Base-by-base conservation (phyloP, 352 stramenopile genomes). In the Pseudoperonospora humuli region DNA sequence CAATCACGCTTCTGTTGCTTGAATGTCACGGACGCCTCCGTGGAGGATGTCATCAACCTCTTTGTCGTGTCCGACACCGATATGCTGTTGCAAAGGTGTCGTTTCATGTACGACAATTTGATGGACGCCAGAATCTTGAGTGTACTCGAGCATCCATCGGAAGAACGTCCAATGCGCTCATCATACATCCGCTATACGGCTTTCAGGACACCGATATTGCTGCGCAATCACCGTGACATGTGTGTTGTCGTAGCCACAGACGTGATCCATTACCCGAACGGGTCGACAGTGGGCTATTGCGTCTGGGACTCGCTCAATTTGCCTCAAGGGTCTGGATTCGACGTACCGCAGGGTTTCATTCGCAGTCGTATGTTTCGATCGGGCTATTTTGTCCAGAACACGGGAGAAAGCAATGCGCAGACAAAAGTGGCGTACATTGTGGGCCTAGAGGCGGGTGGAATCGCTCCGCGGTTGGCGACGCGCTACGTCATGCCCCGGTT, bases 281-380 rank as follows among this genome's bases (percentile, higher is more conserved):
- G 64, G 23, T 70, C 64, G 13, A 75, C 57, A 0, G n/a, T 71
- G 15, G 64, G 64, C 42, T 75, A 75, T 39, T 75, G 64, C 35
- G 64, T 75, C 7, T 75, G 64, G 64, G 64, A 75, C 42, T 75
- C 64, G 44, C 57, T 75, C 7, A 65, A 71, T 29, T 20, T 69
- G 24, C 46, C 45, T 23, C 50, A 70, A 21, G 40, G 70, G 10
- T 68, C 51, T 7, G 31, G 64, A 11, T 51, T 70, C 5, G 42
- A 71, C 15, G 40, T 75, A 5, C 64, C 57, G 0, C 49, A 50
- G 8, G 61, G 57, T 9, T 66, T 71, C 19, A 51, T 66, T 18
- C 60, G 60, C 1, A 69, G 45, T 4, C 60, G 64, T 14, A 71
- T 71, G 60, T 67, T 63, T 38, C 61, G 64, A 1, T 75, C 64